Percentiles rank a stretch among this genome's conserved stretches.
Conservation (phyloP, 2,329 filamentous ascomycete species). For the Xylaria sp. region DNA sequence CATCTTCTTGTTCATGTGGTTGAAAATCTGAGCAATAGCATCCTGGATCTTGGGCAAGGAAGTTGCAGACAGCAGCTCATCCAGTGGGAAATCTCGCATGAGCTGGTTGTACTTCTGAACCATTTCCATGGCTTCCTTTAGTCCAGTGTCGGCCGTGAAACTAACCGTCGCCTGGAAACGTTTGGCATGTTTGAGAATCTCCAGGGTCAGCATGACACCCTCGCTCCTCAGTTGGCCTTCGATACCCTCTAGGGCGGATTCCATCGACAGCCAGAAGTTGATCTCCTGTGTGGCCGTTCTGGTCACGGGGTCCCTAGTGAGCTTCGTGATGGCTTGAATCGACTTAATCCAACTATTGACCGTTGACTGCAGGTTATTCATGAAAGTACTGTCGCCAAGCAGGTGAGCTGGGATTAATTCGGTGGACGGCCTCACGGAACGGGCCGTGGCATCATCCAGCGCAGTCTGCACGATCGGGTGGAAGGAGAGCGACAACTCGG, state of each 20-base stretch:
- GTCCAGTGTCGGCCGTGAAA: conserved; percentile 89
- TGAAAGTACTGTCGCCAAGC: conserved; percentile 83
- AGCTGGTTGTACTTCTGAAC: conserved; percentile 98
- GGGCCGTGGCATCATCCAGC: conserved; percentile 68
- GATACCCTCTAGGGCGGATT: conserved; percentile 85
- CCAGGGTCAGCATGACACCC: conserved; percentile 83
- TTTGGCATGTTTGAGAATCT: conserved; percentile 94
- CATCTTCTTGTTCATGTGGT: conserved; percentile 95
- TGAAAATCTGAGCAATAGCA: conserved; percentile 83
- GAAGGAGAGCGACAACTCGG: conserved; percentile 79
- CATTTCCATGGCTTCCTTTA: conserved; percentile 92
- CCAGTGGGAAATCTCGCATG: conserved; percentile 95
- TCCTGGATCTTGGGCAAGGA: conserved; percentile 85
- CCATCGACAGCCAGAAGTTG: conserved; percentile 98
- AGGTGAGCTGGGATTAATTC: conserved; percentile 71
- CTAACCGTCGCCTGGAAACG: conserved; percentile 96
- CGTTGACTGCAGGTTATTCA: conserved; percentile 87
- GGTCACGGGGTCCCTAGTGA: conserved; percentile 73
- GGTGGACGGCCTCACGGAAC: conserved; percentile 63
- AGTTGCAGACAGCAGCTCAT: conserved; percentile 88
- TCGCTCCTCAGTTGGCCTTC: conserved; percentile 83
- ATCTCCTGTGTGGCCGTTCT: conserved; percentile 92
- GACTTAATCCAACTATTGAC: conserved; percentile 99
- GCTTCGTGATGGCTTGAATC: conserved; percentile 92
- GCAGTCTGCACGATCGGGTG: conserved; percentile 84